Base-by-base conservation (phyloP, 1,284 basidiomycete species). In the Austroboletus niveus region DNA sequence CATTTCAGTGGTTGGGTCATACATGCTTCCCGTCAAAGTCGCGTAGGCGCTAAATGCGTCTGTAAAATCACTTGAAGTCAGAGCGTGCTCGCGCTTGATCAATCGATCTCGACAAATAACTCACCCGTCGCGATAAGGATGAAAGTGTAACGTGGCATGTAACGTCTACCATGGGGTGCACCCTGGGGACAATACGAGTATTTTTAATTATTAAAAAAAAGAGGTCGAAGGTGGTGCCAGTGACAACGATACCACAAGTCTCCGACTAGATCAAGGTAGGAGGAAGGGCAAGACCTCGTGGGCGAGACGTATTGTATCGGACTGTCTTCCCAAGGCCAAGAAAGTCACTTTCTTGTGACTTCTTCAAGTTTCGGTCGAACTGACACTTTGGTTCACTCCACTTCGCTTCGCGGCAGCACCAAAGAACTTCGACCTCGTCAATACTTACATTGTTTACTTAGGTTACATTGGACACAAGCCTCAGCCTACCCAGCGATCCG, bases 21-120 rank as follows among this genome's bases (percentile, higher is more conserved):
- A 8, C 20, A 68, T 72, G 36, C 69, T 83, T 38, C 82, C 82
- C 12, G 81, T 86, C 14, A 75, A 72, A 8, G 60, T 42, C 52
- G 72, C 59, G 65, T 87, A 86, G 15, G 58, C 57, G 35, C 66
- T 57, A 70, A 80, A 82, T 7, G 78, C 82, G 59, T 83, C 80
- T 65, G 15, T 10, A n/a, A 40, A 10, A 15, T 11, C n/a, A 34
- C 7, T 24, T 24, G 22, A 24, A 24, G 22, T 34, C 32, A 14
- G 8, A 38, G n/a, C n/a, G 12, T 24, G 22, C 22, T 4, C 22
- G 5, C 22, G 22, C 22, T 24, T 5, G 22, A 15, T n/a, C 8
- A n/a, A 14, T 8, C n/a, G n/a, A 38, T n/a, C 8, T n/a, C 35
- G 8, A 14, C 22, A 11, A 15, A 14, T n/a, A 7, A 49, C 55